Base-by-base conservation (phyloP, 1,284 basidiomycete genomes). In the Microbotryomycetes sp. region DNA sequence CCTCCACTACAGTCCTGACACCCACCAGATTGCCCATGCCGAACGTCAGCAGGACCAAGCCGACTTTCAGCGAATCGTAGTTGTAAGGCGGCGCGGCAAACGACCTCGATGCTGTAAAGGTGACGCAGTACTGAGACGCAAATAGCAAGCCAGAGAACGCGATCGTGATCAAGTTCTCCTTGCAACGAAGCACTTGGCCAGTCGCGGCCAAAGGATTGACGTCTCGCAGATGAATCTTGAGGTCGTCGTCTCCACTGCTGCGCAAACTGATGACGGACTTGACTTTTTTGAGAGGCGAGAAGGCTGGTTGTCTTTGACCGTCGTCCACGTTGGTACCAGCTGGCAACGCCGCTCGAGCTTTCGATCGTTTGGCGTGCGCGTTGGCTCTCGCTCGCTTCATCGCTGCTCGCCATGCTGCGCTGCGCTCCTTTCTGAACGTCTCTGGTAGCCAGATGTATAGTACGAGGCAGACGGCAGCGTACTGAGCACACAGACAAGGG, bases 341-440 rank as follows among this genome's bases (percentile, higher is more conserved):
- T 2, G 57, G 60, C 18, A 64, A 54, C 3, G 47, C 63, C 55
- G 54, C 55, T 1, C 65, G 60, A 5, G 69, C 66, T 13, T 60
- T 54, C 2, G 61, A 60, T 3, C 65, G 57, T 3, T 68, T 62
- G 3, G 67, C 64, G 2, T 41, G 54, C 2, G 67, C 53, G 26
- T 57, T 45, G 3, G 64, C 66, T 3, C 61, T 66, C 5, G 70
- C 61, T 52, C 71, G 51, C 45, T 66, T 50, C 53, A 64, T 55
- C 4, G 66, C 64, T 53, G 60, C 53, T 53, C 70, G 64, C 69
- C 71, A 92, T 6, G 83, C 81, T 41, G 85, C 74, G 63, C 87
- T 89, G 28, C 90, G 83, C 72, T 91, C 88, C 59, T 80, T 78
- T 16, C 90, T 81, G 78, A 88, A 92, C 1, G 89, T 90, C 70